phyloP scores from a whole-genome alignment of 768 basidiomycete genomes.

The Calocera cornea region DNA sequence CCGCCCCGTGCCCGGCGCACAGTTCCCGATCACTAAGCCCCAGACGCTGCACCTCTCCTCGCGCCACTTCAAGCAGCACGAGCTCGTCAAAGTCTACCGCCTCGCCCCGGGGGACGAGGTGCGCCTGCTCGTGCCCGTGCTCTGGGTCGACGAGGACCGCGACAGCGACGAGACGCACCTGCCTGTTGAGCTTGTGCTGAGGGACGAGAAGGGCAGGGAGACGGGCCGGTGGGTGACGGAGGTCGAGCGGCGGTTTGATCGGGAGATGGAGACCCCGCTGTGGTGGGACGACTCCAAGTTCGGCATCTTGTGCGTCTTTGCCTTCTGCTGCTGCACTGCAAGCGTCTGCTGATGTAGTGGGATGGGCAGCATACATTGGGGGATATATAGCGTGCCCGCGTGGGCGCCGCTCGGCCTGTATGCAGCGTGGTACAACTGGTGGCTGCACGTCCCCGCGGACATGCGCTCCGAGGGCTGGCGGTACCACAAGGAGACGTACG shows the following conservation, averaged over 20 bases:
- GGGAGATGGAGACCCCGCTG: slow-evolving; percentile 26
- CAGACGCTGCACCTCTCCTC: background rate
- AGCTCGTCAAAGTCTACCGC: slow-evolving; percentile 32
- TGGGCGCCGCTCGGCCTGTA: slow-evolving; percentile 22
- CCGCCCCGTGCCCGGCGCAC: background rate
- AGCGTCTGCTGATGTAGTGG: no score
- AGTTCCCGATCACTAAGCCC: background rate
- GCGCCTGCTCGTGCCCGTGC: slow-evolving; percentile 37
- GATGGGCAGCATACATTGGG: slow-evolving; percentile 34
- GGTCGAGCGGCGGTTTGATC: slow-evolving; percentile 29
- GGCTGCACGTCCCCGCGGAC: slow-evolving; percentile 28
- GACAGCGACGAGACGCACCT: slow-evolving; percentile 20
- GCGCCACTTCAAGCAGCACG: slow-evolving; percentile 28
- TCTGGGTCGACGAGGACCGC: slow-evolving; percentile 15
- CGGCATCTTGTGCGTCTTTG: slow-evolving; percentile 38
- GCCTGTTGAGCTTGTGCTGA: slow-evolving; percentile 23
- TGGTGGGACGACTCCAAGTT: slow-evolving; percentile 42
- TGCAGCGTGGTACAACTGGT: slow-evolving; percentile 45
- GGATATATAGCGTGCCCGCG: slow-evolving; percentile 10
- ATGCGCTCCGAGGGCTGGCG: slow-evolving; percentile 32
- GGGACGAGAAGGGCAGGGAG: slow-evolving; percentile 24
- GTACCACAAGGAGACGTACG: slow-evolving; percentile 40
- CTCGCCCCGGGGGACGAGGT: slow-evolving; percentile 41
- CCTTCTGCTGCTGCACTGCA: no score
- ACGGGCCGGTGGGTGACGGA: background rate